Evolutionary conservation across 108 stramenopile species (phyloP), one percentile per base, ranked within the genome.

Genomic region (Nitzschia palea): DNA sequence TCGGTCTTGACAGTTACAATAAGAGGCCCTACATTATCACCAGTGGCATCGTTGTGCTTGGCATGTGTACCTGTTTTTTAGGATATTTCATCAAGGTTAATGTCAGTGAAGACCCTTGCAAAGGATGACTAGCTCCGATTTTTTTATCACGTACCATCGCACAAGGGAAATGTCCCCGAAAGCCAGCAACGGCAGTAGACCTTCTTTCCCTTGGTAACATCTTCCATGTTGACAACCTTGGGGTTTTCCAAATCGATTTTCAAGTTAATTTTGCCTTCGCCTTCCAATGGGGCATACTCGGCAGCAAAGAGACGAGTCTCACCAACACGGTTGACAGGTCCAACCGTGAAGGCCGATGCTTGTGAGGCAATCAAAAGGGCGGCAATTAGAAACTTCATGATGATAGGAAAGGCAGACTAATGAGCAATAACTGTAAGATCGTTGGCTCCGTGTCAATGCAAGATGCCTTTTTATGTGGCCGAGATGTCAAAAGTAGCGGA

Each of bases 21-120:
- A 53, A 97, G 74, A 23, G 96, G 96, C 29, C 96, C 96, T 42
- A 97, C 91, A 70, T 96, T 96, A 59, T 96, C 95, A 15, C 66
- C 66, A 0, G 86, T 88, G 14, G 72, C 91, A 71, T 92, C 59
- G 70, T 96, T 96, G 78, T 96, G 95, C 42, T 86, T 73, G 51
- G 75, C 60, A 68, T 96, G 95, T 43, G 23, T 54, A 12, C 10
- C 37, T 40, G 12, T 40, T 66, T 54, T 23, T 32, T 35, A 28
- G 3, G 32, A 75, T 68, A 44, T n/a, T n/a, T n/a, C n/a, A n/a
- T n/a, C n/a, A n/a, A n/a, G n/a, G n/a, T n/a, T n/a, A n/a, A n/a
- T n/a, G n/a, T n/a, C n/a, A n/a, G n/a, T n/a, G n/a, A n/a, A n/a
- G n/a, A n/a, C n/a, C n/a, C n/a, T n/a, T n/a, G n/a, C n/a, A n/a